phyloP scores from a whole-genome alignment of 129 eudicot species.

The carrot (Daucus carota) region DH1_v3.0 NC_030387.2:685001-685500 shows the following conservation, averaged over 20 bases:
- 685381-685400: neutral
- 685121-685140: neutral
- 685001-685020: slow-evolving; percentile 89
- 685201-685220: slow-evolving; percentile 74
- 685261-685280: slow-evolving; percentile 25
- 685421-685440: neutral
- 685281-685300: too few species aligned
- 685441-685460: slow-evolving; percentile 32
- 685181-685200: slow-evolving; percentile 96
- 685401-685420: neutral
- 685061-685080: neutral
- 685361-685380: neutral
- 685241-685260: slow-evolving; percentile 71
- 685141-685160: neutral
- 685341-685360: neutral
- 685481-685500: slow-evolving; percentile 83
- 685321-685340: neutral
- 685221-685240: slow-evolving; percentile 79
- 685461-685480: slow-evolving; percentile 69
- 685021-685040: slow-evolving; percentile 88
- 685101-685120: neutral
- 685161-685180: slow-evolving; percentile 38
- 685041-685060: slow-evolving; percentile 14
- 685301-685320: neutral
- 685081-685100: neutral